Evolutionary conservation across 1,284 basidiomycete species (phyloP).

Genomic region (Golubevia sp.): DNA sequence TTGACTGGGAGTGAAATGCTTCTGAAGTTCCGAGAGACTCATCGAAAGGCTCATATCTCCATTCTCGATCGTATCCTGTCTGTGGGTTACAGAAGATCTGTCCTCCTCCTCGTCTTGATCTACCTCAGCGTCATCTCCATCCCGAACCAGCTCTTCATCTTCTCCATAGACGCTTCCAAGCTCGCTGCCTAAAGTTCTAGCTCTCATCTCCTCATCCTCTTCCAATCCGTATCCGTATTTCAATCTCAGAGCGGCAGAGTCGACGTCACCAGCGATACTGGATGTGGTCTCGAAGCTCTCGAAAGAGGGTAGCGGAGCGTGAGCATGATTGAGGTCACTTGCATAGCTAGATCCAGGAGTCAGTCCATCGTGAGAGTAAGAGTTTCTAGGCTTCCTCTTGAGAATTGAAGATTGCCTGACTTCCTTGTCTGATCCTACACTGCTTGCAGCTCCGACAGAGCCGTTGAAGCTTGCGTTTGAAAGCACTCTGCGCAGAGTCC

Average conservation of each 20-base stretch:
- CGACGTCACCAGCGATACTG: neutral
- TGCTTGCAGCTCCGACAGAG: neutral
- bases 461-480: neutral
- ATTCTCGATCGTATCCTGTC: neutral
- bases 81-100: neutral
- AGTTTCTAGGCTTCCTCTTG: neutral
- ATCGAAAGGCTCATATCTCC: neutral
- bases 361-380: neutral
- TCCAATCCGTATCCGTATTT: neutral
- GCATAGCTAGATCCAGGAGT: neutral
- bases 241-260: neutral
- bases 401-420: neutral
- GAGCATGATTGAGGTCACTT: neutral
- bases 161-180: conserved; percentile 45
- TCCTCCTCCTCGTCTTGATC: neutral
- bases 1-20: neutral
- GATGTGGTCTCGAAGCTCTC: neutral
- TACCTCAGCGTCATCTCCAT: neutral
- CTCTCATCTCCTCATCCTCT: conserved; percentile 4
- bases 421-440: neutral
- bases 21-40: neutral
- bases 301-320: neutral
- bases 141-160: conserved; percentile 17
- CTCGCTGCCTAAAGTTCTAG: conserved; percentile 39
- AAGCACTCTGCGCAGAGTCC: neutral